Conservation (phyloP, 495 filamentous ascomycete species). For the Aspergillus baeticus region DNA sequence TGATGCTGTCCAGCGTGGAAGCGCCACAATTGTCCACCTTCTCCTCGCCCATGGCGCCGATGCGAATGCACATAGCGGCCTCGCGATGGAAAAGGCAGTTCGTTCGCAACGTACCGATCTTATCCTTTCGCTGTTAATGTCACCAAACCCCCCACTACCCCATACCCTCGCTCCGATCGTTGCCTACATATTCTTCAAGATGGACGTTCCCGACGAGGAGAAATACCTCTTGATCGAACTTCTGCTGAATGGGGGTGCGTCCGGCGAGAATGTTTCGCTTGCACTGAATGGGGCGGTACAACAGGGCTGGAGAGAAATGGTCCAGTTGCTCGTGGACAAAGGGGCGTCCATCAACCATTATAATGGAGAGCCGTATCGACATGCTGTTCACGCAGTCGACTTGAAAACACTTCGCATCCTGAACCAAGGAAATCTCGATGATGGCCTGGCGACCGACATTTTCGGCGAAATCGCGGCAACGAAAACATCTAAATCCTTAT, state of each 20-base stretch:
- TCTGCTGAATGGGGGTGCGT: conserved; percentile 6
- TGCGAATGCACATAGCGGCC: conserved; percentile 3
- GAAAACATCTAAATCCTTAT: not conserved
- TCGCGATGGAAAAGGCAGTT: conserved; percentile 10
- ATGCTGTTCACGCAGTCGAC: conserved; percentile 9
- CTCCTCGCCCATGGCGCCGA: conserved; percentile 9
- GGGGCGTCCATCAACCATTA: conserved; percentile 10
- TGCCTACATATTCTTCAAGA: conserved; percentile 8
- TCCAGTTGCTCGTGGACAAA: conserved; percentile 8
- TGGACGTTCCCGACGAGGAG: not conserved
- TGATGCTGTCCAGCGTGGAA: conserved; percentile 4
- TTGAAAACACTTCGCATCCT: conserved; percentile 1
- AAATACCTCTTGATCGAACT: conserved; percentile 9
- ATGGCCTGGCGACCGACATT: conserved; percentile 4
- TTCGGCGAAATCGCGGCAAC: conserved; percentile 5
- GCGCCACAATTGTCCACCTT: conserved; percentile 1
- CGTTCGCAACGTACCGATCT: conserved; percentile 5
- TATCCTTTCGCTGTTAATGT: conserved; percentile 6
- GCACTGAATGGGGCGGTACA: not conserved
- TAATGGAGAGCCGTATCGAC: conserved; percentile 3
- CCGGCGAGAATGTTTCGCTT: conserved; percentile 6
- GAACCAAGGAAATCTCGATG: not conserved
- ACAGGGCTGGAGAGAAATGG: conserved; percentile 1
- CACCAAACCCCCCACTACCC: conserved; percentile 2
- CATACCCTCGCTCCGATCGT: conserved; percentile 8